phyloP scores from a whole-genome alignment of 208 protist species.

The Leishmania braziliensis region DNA sequence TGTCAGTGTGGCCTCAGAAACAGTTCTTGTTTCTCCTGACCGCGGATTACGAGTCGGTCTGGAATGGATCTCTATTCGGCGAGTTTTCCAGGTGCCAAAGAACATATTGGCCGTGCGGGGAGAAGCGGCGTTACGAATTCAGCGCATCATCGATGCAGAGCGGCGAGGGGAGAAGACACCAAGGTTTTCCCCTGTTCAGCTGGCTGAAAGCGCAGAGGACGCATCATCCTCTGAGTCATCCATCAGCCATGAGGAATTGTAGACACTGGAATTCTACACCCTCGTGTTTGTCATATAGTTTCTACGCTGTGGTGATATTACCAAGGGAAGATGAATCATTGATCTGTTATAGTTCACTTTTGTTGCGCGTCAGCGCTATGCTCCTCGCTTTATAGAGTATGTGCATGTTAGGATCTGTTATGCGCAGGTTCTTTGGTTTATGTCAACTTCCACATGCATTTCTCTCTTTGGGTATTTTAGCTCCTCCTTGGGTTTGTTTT shows the following conservation, averaged over 20 bases:
- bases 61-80: conserved; percentile 48
- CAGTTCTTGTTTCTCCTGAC: conserved; percentile 55
- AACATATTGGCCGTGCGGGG: conserved; percentile 40
- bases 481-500: neutral
- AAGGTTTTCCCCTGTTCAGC: conserved; percentile 15
- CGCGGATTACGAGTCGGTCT: conserved; percentile 36
- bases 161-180: conserved; percentile 24
- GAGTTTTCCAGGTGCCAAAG: conserved; percentile 47
- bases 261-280: neutral
- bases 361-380: neutral
- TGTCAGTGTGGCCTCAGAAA: conserved; percentile 31
- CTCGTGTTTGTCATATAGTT: neutral
- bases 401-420: neutral
- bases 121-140: conserved; percentile 16
- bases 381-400: neutral
- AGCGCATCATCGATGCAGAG: conserved; percentile 31
- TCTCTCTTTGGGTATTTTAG: neutral
- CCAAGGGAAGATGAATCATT: neutral
- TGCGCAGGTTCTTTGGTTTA: neutral
- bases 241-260: neutral
- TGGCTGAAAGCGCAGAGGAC: conserved; percentile 5
- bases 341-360: no score
- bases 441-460: neutral
- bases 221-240: conserved; percentile 2
- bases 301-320: neutral